These are phyloP conservation scores for Auricularia sp. DNA, from an alignment of 768 basidiomycete species.

Conservation along the genomic window DNA sequence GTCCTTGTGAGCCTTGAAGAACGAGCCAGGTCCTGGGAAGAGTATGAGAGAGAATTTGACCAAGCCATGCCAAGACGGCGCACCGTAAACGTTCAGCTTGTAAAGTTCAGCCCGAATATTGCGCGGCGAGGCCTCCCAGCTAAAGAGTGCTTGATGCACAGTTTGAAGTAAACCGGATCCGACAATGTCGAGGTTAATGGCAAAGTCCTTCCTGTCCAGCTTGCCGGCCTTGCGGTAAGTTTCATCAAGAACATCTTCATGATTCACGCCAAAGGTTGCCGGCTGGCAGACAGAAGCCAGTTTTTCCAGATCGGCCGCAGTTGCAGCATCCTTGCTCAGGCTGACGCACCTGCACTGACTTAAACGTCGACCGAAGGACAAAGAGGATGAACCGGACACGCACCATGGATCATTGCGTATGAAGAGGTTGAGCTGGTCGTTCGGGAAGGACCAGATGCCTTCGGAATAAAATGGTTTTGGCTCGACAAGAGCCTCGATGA, in stretches of 20 bases:
- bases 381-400: background rate
- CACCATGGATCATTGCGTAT: background rate
- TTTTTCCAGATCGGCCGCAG: background rate
- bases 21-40: conserved; percentile 28
- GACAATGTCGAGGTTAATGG: background rate
- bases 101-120: conserved; percentile 4
- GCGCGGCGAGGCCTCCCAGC: background rate
- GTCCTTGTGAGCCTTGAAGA: conserved; percentile 43
- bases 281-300: background rate
- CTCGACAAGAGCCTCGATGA: background rate
- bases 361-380: background rate
- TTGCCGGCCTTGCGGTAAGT: background rate
- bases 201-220: background rate
- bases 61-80: conserved; percentile 12
- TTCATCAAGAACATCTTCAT: background rate
- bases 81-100: conserved; percentile 11
- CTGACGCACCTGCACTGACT: background rate
- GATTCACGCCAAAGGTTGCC: background rate
- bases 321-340: background rate
- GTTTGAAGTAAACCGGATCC: background rate
- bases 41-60: background rate
- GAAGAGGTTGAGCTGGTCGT: background rate
- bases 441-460: background rate
- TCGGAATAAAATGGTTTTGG: background rate
- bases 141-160: background rate